A percentile compares a stretch with the other conserved stretches of the same genome.
These are phyloP conservation scores for Yarrowia deformans DNA, from an alignment of 805 yeast genomes.

Conservation along the genomic window DNA sequence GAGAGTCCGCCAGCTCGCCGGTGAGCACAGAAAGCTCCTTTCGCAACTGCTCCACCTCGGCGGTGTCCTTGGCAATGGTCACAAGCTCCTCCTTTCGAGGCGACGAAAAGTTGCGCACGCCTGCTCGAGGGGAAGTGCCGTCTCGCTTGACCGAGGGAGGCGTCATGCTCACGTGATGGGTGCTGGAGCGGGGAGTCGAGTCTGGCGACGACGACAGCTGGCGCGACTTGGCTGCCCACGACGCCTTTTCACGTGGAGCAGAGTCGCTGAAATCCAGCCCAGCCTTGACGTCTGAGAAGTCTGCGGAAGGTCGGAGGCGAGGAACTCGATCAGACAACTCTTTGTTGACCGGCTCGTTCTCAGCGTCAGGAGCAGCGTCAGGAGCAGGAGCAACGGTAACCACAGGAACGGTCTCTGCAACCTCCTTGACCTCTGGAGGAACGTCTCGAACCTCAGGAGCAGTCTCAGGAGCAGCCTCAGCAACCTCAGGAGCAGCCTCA, in stretches of 20 bases:
- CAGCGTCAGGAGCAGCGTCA: background rate
- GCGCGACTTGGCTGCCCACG: slow-evolving; percentile 46
- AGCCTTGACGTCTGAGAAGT: slow-evolving; percentile 1
- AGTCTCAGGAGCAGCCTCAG: no score
- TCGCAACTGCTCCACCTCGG: slow-evolving; percentile 43
- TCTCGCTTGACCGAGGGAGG: slow-evolving; percentile 37
- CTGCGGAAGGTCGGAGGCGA: slow-evolving; percentile 8
- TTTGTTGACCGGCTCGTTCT: background rate
- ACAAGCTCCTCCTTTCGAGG: slow-evolving; percentile 43
- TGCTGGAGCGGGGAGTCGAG: slow-evolving; percentile 43
- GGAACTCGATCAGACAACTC: background rate
- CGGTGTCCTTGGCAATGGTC: slow-evolving; percentile 41
- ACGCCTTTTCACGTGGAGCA: slow-evolving; percentile 33
- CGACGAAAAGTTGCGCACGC: slow-evolving; percentile 18
- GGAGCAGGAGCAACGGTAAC: slow-evolving; percentile 11
- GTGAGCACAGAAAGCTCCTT: slow-evolving; percentile 51
- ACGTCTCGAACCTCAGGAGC: no score
- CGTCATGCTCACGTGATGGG: slow-evolving; percentile 36
- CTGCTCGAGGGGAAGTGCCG: slow-evolving; percentile 40
- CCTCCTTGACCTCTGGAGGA: slow-evolving; percentile 10
- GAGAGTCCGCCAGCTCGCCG: slow-evolving; percentile 51
- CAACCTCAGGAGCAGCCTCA: background rate
- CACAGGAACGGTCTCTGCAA: slow-evolving; percentile 10
- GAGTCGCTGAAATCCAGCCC: slow-evolving; percentile 17
- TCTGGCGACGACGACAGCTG: slow-evolving; percentile 41